Base-by-base conservation (phyloP, 78 protist species). In the Andalucia godoyi region DNA sequence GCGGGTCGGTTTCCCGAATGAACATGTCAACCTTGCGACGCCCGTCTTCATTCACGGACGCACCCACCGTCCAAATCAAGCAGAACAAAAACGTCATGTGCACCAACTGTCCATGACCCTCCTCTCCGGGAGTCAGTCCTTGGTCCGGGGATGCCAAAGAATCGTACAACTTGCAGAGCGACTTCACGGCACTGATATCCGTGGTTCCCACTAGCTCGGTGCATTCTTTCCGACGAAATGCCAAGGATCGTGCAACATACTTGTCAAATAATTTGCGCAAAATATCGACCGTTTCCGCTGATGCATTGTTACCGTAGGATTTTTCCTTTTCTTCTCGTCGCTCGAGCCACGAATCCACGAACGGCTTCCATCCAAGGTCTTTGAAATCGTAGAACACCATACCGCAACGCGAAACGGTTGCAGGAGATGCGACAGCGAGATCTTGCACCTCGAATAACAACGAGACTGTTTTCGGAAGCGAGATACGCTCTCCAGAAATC, bases 351-450 rank as follows among this genome's bases (percentile, higher is more conserved):
- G 82, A 40, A 5, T 52, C 54, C 25, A 76, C 51, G 51, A 29
- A 76, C 30, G 91, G 86, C 47, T 25, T 17, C 84, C 86, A 88
- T 12, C 88, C 89, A 18, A 83, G 73, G 45, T 74, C 83, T 9
- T 13, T 2, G 6, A 2, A 8, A 65, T 82, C 83, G 50, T 74
- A n/a, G 77, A 66, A 89, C 41, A 89, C 76, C 65, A 89, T 89
- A 32, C 95, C 95, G 47, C 82, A 78, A 0, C 95, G 79, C 21
- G 86, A 76, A 27, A 89, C 95, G 4, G 95, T 89, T 12, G 95
- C 90, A 1, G 95, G 95, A 9, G 95, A 85, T 0, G 95, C 95
- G 17, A 65, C 78, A 27, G 71, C 37, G 7, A 89, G 77, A 25
- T 89, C 81, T 58, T 77, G 69, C 2, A 81, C 86, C 61, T 89